Conservation (phyloP, 768 basidiomycete genomes). For the Phylloporus sp. region DNA sequence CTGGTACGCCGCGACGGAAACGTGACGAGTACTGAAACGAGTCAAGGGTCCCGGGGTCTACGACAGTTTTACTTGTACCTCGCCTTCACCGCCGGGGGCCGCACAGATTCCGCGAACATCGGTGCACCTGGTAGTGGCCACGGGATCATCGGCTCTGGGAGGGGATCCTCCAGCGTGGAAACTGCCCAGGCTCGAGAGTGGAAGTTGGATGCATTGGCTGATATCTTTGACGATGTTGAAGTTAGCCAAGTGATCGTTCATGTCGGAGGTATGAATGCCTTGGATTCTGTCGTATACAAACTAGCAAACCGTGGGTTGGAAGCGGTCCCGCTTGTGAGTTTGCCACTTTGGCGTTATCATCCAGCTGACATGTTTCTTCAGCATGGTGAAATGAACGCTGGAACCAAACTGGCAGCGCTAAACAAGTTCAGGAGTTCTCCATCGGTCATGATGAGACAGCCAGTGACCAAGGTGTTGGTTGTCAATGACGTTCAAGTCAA, state of each 20-base stretch:
- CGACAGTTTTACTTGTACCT: conserved; percentile 97
- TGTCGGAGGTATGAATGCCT: conserved; percentile 79
- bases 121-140: conserved; percentile 52
- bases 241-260: conserved; percentile 78
- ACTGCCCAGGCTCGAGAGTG: conserved; percentile 85
- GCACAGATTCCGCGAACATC: conserved; percentile 47
- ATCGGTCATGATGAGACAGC: conserved; percentile 58
- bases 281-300: conserved; percentile 90
- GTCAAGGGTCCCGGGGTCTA: conserved; percentile 73
- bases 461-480: conserved; percentile 72
- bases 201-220: conserved; percentile 90
- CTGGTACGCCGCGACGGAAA: conserved; percentile 90
- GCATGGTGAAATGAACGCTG: conserved; percentile 92
- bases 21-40: conserved; percentile 62
- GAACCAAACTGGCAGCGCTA: conserved; percentile 73
- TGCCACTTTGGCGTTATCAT: neutral
- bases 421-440: conserved; percentile 70
- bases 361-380: conserved; percentile 30
- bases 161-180: conserved; percentile 75
- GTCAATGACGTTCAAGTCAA: conserved; percentile 94
- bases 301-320: conserved; percentile 81
- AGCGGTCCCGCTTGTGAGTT: conserved; percentile 78
- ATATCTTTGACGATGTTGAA: conserved; percentile 85
- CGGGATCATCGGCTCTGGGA: conserved; percentile 92
- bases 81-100: conserved; percentile 84